phyloP scores from a whole-genome alignment of 441 rosid genomes.

The Brassica hybrid region DNA sequence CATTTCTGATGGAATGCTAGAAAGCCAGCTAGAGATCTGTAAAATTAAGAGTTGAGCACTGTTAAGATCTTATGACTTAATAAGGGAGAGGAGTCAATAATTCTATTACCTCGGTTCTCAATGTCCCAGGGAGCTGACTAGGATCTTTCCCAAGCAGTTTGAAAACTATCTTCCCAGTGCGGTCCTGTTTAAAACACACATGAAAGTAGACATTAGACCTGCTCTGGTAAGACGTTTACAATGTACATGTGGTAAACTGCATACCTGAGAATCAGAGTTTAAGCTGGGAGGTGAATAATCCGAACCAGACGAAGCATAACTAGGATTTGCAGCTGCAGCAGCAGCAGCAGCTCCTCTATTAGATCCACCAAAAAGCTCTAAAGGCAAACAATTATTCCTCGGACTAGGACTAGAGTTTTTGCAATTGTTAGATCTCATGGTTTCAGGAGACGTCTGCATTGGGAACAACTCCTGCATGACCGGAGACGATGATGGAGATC shows the following conservation, averaged over 20 bases:
- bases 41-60: slow-evolving; percentile 16
- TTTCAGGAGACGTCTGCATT: slow-evolving; percentile 60
- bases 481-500: slow-evolving; percentile 80
- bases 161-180: slow-evolving; percentile 72
- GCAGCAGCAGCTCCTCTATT: slow-evolving; percentile 48
- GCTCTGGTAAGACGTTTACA: slow-evolving; percentile 9
- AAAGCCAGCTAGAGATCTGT: slow-evolving; percentile 90
- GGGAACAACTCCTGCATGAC: slow-evolving; percentile 76
- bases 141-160: slow-evolving; percentile 89
- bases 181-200: slow-evolving; percentile 53
- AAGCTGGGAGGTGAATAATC: slow-evolving; percentile 85
- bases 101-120: slow-evolving; percentile 61
- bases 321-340: slow-evolving; percentile 46
- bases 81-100: background rate
- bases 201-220: background rate
- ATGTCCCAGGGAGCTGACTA: slow-evolving; percentile 77
- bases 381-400: slow-evolving; percentile 52
- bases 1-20: slow-evolving; percentile 86
- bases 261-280: slow-evolving; percentile 82
- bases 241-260: background rate
- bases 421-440: slow-evolving; percentile 46
- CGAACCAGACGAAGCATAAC: slow-evolving; percentile 88
- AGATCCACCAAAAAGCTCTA: slow-evolving; percentile 73
- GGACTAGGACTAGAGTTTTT: slow-evolving; percentile 46
- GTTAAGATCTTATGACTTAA: slow-evolving; percentile 18